These are phyloP conservation scores for Bipolaris gigantea DNA, from an alignment of 2,329 filamentous ascomycete species.

Conservation along the genomic window DNA sequence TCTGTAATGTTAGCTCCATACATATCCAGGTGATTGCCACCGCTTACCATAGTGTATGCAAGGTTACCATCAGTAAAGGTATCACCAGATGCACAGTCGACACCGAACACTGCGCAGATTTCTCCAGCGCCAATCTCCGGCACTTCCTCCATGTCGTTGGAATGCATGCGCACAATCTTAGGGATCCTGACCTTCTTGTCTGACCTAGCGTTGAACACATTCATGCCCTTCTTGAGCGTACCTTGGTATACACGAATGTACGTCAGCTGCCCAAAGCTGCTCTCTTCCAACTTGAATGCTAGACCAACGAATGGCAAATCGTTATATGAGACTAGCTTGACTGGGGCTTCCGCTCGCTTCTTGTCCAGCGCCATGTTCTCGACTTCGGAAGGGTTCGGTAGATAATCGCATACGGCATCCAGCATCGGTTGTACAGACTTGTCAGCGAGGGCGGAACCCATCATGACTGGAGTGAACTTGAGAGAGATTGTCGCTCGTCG, in stretches of 20 bases:
- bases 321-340: slow-evolving; percentile 91
- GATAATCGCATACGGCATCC: slow-evolving; percentile 92
- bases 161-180: slow-evolving; percentile 98
- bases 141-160: slow-evolving; percentile 98
- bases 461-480: slow-evolving; percentile 93
- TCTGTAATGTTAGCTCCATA: slow-evolving; percentile 42
- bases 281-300: slow-evolving; percentile 98
- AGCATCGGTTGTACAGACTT: slow-evolving; percentile 96
- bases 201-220: slow-evolving; percentile 89
- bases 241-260: slow-evolving; percentile 99
- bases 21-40: not conserved
- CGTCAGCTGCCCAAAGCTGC: slow-evolving; percentile 96
- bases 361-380: slow-evolving; percentile 87
- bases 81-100: slow-evolving; percentile 96
- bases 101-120: slow-evolving; percentile 97
- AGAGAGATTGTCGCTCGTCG: slow-evolving; percentile 83
- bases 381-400: slow-evolving; percentile 88
- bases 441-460: slow-evolving; percentile 93
- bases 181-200: slow-evolving; percentile 97
- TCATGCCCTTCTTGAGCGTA: slow-evolving; percentile 80
- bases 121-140: slow-evolving; percentile 90
- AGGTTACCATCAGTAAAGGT: slow-evolving; percentile 94
- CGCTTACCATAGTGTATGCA: slow-evolving; percentile 77
- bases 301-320: slow-evolving; percentile 91
- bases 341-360: slow-evolving; percentile 73